Evolutionary conservation across 192 early-diverging fungal species (phyloP).

Genomic region (Podila horticola): DNA sequence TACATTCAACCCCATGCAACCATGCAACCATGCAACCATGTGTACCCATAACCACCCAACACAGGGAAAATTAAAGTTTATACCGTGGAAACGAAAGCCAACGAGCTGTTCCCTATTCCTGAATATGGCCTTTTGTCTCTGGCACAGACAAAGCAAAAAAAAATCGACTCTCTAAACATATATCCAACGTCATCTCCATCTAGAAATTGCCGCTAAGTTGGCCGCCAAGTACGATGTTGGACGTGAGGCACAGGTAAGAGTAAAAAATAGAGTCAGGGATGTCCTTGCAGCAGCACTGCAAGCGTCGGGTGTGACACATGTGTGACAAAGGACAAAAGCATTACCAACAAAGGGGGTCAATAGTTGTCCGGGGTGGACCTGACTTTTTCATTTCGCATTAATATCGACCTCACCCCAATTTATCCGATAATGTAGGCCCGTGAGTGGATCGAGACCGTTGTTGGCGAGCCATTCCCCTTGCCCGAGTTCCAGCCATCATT

Average conservation of each 20-base stretch:
- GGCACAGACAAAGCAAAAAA: background rate
- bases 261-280: background rate
- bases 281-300: background rate
- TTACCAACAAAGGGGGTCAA: background rate
- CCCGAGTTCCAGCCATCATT: constrained; percentile 72
- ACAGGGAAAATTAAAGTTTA: no score
- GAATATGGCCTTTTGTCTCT: no score
- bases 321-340: background rate
- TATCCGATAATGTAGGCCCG: constrained; percentile 58
- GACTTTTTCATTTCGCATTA: background rate
- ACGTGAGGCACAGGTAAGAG: constrained; percentile 37
- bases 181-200: background rate
- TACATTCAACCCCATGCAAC: background rate
- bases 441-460: constrained; percentile 74
- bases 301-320: background rate
- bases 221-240: constrained; percentile 49
- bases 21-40: background rate
- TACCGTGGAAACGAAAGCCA: no score
- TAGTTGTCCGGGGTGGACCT: background rate
- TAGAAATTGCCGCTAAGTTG: constrained; percentile 53
- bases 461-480: constrained; percentile 63
- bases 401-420: background rate
- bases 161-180: background rate
- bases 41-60: constrained; percentile 6
- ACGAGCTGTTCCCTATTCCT: no score